A percentile compares a stretch with the other conserved stretches of the same genome.
Evolutionary conservation across 1,139 yeast genomes (phyloP).

Genomic region (Casaregolazyma suthepensis): DNA sequence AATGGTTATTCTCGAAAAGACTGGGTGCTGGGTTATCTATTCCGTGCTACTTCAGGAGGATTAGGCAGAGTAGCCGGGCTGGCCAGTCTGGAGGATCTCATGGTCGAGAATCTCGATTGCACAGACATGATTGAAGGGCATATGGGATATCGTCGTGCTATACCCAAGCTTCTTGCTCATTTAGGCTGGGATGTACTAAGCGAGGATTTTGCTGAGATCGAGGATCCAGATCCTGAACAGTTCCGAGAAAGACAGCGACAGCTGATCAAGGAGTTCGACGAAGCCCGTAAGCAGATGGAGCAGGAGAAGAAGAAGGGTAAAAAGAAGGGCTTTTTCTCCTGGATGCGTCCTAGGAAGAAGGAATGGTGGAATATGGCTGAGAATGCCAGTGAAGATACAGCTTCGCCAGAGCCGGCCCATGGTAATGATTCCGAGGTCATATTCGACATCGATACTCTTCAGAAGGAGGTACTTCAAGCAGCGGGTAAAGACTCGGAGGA

Average conservation of each 20-base stretch:
- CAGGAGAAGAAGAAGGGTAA: constrained; percentile 33
- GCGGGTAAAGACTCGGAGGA: not conserved
- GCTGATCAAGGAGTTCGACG: constrained; percentile 75
- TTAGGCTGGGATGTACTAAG: constrained; percentile 77
- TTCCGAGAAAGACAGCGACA: constrained; percentile 71
- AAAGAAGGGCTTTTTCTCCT: constrained; percentile 28
- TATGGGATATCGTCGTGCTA: constrained; percentile 91
- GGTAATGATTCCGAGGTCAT: constrained; percentile 14
- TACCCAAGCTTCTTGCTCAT: constrained; percentile 67
- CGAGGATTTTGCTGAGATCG: constrained; percentile 93
- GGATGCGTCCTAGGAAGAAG: constrained; percentile 73
- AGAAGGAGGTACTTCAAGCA: constrained; percentile 22
- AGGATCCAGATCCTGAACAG: constrained; percentile 90
- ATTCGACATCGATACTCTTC: constrained; percentile 37
- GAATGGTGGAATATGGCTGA: constrained; percentile 82
- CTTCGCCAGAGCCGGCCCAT: not conserved
- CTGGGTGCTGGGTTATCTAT: constrained; percentile 93
- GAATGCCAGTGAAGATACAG: constrained; percentile 13
- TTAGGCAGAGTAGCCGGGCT: constrained; percentile 85
- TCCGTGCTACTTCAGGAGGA: constrained; percentile 95
- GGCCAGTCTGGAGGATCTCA: constrained; percentile 55
- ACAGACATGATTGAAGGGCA: constrained; percentile 89
- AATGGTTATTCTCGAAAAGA: constrained; percentile 90
- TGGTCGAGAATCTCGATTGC: constrained; percentile 79
- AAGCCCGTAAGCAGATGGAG: constrained; percentile 56